Conservation (phyloP, 148 eudicot genomes). For the Rhododendron ovatum region DNA sequence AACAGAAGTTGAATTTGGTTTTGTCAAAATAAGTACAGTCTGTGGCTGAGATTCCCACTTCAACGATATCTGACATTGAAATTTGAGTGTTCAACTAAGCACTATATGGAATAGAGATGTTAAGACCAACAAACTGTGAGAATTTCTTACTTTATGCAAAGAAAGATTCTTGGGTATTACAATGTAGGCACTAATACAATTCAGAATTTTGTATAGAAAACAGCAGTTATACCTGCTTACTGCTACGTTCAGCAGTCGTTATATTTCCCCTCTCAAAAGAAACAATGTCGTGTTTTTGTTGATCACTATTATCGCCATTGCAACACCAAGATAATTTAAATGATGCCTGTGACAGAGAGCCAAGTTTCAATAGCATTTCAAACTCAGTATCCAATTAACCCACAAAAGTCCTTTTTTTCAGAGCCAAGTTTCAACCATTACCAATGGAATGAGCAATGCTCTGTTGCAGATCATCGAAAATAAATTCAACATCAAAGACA, state of each 20-base stretch:
- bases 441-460: neutral
- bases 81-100: neutral
- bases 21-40: constrained; percentile 85
- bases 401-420: neutral
- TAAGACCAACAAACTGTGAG: neutral
- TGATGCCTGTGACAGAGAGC: constrained; percentile 62
- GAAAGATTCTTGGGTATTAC: neutral
- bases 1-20: constrained; percentile 91
- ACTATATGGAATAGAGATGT: neutral
- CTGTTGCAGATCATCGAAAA: neutral
- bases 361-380: constrained; percentile 5
- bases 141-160: neutral
- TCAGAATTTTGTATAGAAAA: neutral
- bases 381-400: neutral
- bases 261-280: constrained; percentile 94
- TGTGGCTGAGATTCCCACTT: constrained; percentile 89
- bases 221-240: constrained; percentile 74
- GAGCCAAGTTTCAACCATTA: neutral
- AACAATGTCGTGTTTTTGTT: constrained; percentile 86
- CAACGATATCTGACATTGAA: constrained; percentile 71
- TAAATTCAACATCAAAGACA: neutral
- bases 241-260: constrained; percentile 80
- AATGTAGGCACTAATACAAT: neutral
- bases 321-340: constrained; percentile 88
- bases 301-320: constrained; percentile 74